A percentile compares a stretch with the other conserved stretches of the same genome.
Evolutionary conservation across 2,329 filamentous ascomycete species (phyloP).

Genomic region (Arthroderma sp.): DNA sequence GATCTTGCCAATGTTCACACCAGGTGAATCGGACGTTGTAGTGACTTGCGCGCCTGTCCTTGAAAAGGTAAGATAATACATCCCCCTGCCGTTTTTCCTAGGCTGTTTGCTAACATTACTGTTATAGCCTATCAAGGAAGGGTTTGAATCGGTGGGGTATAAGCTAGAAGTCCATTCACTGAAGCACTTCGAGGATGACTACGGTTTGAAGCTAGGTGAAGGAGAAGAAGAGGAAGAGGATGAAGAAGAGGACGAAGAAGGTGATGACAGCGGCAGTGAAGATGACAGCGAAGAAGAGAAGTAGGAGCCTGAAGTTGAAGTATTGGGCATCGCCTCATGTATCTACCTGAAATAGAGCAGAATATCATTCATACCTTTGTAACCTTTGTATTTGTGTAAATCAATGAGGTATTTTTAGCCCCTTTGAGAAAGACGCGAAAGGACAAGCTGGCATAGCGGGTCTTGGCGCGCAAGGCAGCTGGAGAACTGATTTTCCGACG

Average conservation of each 20-base stretch:
- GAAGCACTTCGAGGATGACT: slow-evolving; percentile 75
- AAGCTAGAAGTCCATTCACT: slow-evolving; percentile 61
- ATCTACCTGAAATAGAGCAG: no score
- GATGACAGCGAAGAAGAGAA: slow-evolving; percentile 33
- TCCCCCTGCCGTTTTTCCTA: slow-evolving; percentile 1
- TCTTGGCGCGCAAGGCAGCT: no score
- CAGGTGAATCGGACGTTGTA: slow-evolving; percentile 69
- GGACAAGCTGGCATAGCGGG: no score
- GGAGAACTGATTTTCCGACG: no score
- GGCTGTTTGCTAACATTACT: slow-evolving; percentile 10
- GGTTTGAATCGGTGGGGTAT: slow-evolving; percentile 65
- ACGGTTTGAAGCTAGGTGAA: slow-evolving; percentile 58
- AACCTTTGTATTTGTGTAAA: no score
- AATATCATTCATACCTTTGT: no score
- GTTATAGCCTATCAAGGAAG: slow-evolving; percentile 56
- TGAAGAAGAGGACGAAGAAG: slow-evolving; percentile 41
- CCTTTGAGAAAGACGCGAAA: no score
- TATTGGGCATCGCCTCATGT: no score
- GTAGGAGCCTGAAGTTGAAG: no score
- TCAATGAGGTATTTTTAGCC: no score
- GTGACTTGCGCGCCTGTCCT: slow-evolving; percentile 79
- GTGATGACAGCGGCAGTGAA: slow-evolving; percentile 30
- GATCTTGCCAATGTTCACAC: slow-evolving; percentile 66
- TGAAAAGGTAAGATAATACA: slow-evolving; percentile 52
- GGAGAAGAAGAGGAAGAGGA: slow-evolving; percentile 47